Conservation (phyloP, 768 basidiomycete species). For the Xerocomellus chrysenteron region DNA sequence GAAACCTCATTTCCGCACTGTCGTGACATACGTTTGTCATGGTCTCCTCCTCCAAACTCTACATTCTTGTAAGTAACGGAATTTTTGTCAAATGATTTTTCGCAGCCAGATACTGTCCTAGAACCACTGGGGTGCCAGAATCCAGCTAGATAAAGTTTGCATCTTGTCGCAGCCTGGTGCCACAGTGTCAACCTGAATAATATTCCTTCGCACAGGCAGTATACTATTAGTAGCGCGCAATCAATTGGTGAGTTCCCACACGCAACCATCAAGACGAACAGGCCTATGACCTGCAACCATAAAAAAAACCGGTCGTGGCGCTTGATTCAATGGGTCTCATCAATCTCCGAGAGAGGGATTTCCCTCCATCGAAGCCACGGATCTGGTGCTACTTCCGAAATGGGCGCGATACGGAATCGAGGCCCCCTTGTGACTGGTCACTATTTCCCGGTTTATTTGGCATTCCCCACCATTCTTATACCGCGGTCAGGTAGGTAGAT, state of each 20-base stretch:
- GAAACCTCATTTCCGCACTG: conserved; percentile 3
- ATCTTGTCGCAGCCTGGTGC: background rate
- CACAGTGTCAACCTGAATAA: background rate
- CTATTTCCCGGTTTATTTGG: conserved; percentile 12
- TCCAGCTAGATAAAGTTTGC: background rate
- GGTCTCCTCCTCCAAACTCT: background rate
- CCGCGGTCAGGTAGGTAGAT: background rate
- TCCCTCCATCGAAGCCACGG: conserved; percentile 1
- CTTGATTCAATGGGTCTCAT: conserved; percentile 4
- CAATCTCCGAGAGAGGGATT: background rate
- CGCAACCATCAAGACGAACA: background rate
- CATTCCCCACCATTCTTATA: conserved; percentile 11
- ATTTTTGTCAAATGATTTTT: background rate
- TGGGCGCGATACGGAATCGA: background rate
- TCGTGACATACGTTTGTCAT: background rate
- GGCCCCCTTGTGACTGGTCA: background rate
- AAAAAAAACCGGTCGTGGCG: conserved; percentile 8
- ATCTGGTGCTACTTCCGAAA: conserved; percentile 6
- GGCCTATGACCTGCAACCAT: background rate
- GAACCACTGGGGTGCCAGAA: background rate
- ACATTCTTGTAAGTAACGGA: conserved; percentile 3
- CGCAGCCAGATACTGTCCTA: background rate
- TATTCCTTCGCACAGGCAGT: background rate
- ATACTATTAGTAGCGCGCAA: background rate
- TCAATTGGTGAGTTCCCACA: background rate